Evolutionary conservation across 805 yeast species (phyloP).

Genomic region (Saccharomycopsis vini): DNA sequence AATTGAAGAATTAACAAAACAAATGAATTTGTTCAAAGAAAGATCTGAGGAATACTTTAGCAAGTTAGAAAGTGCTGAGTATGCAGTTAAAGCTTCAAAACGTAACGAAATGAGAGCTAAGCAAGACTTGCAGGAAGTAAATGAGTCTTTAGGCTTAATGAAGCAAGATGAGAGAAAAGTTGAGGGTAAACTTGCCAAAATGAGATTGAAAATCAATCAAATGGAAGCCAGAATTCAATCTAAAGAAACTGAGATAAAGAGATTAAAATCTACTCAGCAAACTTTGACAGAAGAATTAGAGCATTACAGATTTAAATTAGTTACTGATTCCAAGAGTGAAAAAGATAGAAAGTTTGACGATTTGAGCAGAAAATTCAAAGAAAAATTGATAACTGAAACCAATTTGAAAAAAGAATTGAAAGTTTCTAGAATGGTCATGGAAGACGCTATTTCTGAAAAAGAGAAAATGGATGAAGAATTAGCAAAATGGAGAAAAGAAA

Average conservation of each 20-base stretch:
- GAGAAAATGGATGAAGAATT: constrained; percentile 29
- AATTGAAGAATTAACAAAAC: constrained; percentile 44
- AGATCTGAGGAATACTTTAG: constrained; percentile 68
- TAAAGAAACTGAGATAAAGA: constrained; percentile 45
- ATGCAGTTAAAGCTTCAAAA: constrained; percentile 53
- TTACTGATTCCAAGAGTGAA: constrained; percentile 33
- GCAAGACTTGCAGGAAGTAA: constrained; percentile 45
- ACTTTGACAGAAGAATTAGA: constrained; percentile 48
- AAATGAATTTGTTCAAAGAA: constrained; percentile 52
- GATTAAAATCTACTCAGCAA: constrained; percentile 38
- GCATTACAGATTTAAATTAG: constrained; percentile 40
- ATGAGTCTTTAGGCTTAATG: constrained; percentile 36
- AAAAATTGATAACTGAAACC: constrained; percentile 55
- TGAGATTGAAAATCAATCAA: constrained; percentile 41
- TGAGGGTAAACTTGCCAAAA: constrained; percentile 43
- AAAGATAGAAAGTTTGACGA: constrained; percentile 43
- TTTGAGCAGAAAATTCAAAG: constrained; percentile 44
- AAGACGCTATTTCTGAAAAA: constrained; percentile 39
- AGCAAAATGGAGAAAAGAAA: constrained; percentile 26
- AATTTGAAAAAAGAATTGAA: constrained; percentile 56
- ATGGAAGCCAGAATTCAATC: constrained; percentile 51
- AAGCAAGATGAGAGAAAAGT: constrained; percentile 46
- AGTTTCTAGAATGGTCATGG: constrained; percentile 50
- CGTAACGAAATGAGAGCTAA: constrained; percentile 49
- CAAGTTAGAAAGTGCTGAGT: constrained; percentile 72